Evolutionary conservation across 2,329 filamentous ascomycete species (phyloP).

Genomic region (Lojkania enalia): DNA sequence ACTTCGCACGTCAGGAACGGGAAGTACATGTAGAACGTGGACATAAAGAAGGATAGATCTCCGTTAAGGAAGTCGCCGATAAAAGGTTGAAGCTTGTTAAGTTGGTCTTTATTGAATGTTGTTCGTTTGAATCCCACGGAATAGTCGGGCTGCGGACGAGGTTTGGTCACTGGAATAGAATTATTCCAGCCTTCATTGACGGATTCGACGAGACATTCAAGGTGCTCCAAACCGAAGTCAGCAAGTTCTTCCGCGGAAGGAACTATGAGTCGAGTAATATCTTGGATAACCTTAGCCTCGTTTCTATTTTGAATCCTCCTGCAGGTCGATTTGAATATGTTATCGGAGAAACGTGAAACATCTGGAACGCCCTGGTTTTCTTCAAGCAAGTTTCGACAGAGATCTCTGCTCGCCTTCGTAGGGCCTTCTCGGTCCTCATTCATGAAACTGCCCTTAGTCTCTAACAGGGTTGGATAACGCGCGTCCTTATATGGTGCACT

Average conservation of each 20-base stretch:
- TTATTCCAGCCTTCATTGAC: conserved; percentile 51
- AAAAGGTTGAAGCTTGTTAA: conserved; percentile 42
- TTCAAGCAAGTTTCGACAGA: conserved; percentile 10
- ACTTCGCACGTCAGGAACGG: conserved; percentile 56
- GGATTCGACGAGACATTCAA: conserved; percentile 45
- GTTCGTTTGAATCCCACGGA: conserved; percentile 47
- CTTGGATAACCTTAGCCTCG: conserved; percentile 19
- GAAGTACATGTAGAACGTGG: conserved; percentile 54
- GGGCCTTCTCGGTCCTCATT: conserved; percentile 7
- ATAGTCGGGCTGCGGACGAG: conserved; percentile 52
- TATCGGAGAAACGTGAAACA: conserved; percentile 15
- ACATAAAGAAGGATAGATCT: conserved; percentile 50
- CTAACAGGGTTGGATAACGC: conserved; percentile 45
- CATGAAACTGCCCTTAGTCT: conserved; percentile 49
- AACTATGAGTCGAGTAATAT: conserved; percentile 15
- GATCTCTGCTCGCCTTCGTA: conserved; percentile 5
- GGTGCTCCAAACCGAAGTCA: conserved; percentile 22
- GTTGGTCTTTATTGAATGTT: conserved; percentile 51
- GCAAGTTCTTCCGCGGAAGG: conserved; percentile 46
- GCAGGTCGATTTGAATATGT: conserved; percentile 21
- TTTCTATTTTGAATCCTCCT: conserved; percentile 17
- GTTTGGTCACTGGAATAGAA: conserved; percentile 41
- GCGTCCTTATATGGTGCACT: conserved; percentile 29
- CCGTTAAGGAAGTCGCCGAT: conserved; percentile 24
- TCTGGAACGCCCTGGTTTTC: conserved; percentile 3